Evolutionary conservation across 768 basidiomycete species (phyloP).

Genomic region (Kwoniella dejecticola): DNA sequence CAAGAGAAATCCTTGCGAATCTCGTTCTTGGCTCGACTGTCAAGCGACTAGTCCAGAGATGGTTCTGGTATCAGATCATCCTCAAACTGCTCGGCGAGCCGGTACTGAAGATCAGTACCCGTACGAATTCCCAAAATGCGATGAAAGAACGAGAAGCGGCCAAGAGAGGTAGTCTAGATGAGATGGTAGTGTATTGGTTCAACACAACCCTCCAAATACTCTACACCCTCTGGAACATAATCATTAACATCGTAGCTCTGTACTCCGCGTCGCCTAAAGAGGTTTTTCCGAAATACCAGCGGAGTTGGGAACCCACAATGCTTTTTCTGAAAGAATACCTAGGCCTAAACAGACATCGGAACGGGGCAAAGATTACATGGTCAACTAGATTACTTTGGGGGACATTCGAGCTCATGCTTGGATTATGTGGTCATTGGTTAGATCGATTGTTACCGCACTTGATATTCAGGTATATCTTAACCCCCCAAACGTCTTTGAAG

Average conservation of each 20-base stretch:
- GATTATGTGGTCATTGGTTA: no score
- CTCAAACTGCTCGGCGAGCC: constrained; percentile 65
- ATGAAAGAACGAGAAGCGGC: neutral
- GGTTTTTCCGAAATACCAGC: neutral
- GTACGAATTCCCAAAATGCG: neutral
- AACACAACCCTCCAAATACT: neutral
- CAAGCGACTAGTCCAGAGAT: constrained; percentile 76
- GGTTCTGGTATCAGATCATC: constrained; percentile 78
- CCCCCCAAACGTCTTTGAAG: constrained; percentile 62
- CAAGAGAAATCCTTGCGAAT: constrained; percentile 80
- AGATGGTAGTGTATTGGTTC: neutral
- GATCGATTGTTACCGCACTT: constrained; percentile 73
- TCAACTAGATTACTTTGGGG: no score
- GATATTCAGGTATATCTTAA: constrained; percentile 63
- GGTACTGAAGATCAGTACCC: neutral
- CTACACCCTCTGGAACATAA: neutral
- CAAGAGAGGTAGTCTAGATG: constrained; percentile 1
- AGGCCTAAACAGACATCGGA: no score
- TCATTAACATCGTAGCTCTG: constrained; percentile 1
- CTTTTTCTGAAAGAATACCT: neutral
- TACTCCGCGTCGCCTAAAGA: constrained; percentile 1
- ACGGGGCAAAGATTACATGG: no score
- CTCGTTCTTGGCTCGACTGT: constrained; percentile 64
- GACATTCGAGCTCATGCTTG: no score
- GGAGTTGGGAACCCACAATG: constrained; percentile 16